Evolutionary conservation across 2,329 filamentous ascomycete species (phyloP).

Genomic region (Fusarium sp.): DNA sequence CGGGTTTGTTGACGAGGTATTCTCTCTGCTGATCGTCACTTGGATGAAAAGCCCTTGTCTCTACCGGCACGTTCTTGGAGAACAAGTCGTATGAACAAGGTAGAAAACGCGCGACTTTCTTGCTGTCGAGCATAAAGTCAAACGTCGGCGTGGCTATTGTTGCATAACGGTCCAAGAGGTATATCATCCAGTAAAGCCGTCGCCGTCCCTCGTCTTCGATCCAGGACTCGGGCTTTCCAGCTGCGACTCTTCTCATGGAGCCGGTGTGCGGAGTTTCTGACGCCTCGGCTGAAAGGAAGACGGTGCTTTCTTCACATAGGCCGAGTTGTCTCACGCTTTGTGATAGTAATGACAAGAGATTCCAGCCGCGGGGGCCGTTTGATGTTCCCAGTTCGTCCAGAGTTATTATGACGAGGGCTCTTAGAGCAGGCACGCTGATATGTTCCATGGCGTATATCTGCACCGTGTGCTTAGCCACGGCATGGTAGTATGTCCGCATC

Average conservation of each 20-base stretch:
- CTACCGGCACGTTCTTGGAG: conserved; percentile 57
- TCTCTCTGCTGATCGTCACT: conserved; percentile 42
- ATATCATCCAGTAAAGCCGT: conserved; percentile 59
- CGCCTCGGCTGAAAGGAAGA: conserved; percentile 50
- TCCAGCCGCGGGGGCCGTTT: conserved; percentile 57
- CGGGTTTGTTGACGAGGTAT: conserved; percentile 52
- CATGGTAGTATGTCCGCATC: conserved; percentile 54
- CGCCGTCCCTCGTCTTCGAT: conserved; percentile 59
- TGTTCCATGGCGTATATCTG: conserved; percentile 58
- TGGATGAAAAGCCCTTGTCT: conserved; percentile 50
- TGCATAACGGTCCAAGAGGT: conserved; percentile 58
- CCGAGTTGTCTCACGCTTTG: conserved; percentile 55
- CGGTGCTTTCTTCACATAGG: conserved; percentile 54
- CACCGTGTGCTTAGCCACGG: conserved; percentile 53
- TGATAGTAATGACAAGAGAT: conserved; percentile 53
- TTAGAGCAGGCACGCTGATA: conserved; percentile 53
- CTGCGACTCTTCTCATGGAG: conserved; percentile 50
- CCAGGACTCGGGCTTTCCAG: conserved; percentile 55
- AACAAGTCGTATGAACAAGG: conserved; percentile 60
- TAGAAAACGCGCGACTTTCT: conserved; percentile 53
- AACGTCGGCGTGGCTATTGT: conserved; percentile 56
- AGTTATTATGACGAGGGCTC: conserved; percentile 55
- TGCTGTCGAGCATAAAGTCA: conserved; percentile 57
- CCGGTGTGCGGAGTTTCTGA: conserved; percentile 50
- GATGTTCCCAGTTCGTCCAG: conserved; percentile 57